phyloP scores from a whole-genome alignment of 2,329 filamentous ascomycete species.

The Leptographium galeiforme region DNA sequence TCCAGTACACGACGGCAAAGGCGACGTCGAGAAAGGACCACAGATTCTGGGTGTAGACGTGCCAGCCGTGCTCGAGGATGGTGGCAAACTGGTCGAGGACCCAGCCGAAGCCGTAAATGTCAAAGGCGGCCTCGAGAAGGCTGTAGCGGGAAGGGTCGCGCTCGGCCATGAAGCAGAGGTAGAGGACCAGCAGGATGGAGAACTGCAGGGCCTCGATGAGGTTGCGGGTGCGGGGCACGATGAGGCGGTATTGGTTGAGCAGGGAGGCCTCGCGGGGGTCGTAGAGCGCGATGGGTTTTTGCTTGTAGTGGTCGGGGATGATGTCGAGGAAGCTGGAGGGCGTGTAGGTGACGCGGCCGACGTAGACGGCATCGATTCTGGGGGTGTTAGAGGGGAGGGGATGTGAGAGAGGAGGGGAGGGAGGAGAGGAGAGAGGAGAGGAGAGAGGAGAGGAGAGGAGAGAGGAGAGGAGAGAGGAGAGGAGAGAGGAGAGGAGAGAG shows the following conservation, averaged over 20 bases:
- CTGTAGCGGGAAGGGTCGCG: slow-evolving; percentile 46
- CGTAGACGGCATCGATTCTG: slow-evolving; percentile 64
- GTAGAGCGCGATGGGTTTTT: slow-evolving; percentile 69
- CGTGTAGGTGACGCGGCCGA: slow-evolving; percentile 68
- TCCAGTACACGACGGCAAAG: slow-evolving; percentile 58
- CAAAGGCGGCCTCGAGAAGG: slow-evolving; percentile 50
- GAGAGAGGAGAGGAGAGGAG: neutral
- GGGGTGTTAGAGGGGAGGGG: neutral
- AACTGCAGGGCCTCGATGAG: slow-evolving; percentile 66
- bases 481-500: neutral
- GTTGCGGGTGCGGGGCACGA: slow-evolving; percentile 68
- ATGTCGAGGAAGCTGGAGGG: slow-evolving; percentile 73
- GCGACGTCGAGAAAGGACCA: slow-evolving; percentile 80
- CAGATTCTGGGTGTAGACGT: slow-evolving; percentile 74
- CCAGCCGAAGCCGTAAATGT: slow-evolving; percentile 67
- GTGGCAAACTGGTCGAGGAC: slow-evolving; percentile 65
- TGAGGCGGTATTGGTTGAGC: slow-evolving; percentile 73
- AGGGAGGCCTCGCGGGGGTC: slow-evolving; percentile 62
- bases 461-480: neutral
- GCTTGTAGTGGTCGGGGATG: slow-evolving; percentile 75
- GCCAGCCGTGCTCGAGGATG: slow-evolving; percentile 60
- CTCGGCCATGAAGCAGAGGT: slow-evolving; percentile 58
- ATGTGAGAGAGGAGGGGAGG: neutral
- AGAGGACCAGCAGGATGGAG: slow-evolving; percentile 52
- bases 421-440: neutral